Evolutionary conservation across 2,329 filamentous ascomycete species (phyloP).

Genomic region (Teratosphaeria pseudoeucalypti): DNA sequence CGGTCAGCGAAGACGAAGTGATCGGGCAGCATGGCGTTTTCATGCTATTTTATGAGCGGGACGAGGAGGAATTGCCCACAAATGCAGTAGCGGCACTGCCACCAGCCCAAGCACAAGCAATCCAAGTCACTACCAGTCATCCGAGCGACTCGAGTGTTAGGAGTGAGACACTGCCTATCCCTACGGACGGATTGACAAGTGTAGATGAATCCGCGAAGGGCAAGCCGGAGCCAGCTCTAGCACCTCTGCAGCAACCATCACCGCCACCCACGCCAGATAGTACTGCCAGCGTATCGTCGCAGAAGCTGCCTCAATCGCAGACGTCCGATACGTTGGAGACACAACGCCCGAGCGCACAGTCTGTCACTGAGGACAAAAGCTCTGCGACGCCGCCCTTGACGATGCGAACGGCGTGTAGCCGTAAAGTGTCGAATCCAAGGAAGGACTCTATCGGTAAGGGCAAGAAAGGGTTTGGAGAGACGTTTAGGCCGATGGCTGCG

Average conservation of each 20-base stretch:
- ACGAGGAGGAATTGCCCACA: not conserved
- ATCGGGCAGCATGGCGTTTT: slow-evolving; percentile 74
- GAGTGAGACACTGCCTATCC: not conserved
- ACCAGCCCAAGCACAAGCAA: not conserved
- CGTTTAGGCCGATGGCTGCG: not conserved
- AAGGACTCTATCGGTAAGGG: not conserved
- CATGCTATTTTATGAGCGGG: slow-evolving; percentile 90
- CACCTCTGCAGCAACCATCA: not conserved
- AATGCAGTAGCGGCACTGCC: not conserved
- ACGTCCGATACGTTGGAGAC: not conserved
- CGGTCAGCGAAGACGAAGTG: slow-evolving; percentile 63
- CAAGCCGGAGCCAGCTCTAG: not conserved
- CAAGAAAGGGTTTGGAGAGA: not conserved
- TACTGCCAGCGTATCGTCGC: not conserved
- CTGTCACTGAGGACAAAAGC: not conserved
- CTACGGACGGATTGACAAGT: not conserved
- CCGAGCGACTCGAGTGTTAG: not conserved
- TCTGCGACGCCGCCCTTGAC: not conserved
- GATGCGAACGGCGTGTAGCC: not conserved
- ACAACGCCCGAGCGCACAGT: not conserved
- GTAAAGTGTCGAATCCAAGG: not conserved
- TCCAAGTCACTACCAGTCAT: not conserved
- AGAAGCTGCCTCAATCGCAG: not conserved
- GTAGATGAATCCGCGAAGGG: not conserved
- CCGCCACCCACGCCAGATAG: not conserved